Conservation (phyloP, 768 basidiomycete species). For the Boletus reticulatus region DNA sequence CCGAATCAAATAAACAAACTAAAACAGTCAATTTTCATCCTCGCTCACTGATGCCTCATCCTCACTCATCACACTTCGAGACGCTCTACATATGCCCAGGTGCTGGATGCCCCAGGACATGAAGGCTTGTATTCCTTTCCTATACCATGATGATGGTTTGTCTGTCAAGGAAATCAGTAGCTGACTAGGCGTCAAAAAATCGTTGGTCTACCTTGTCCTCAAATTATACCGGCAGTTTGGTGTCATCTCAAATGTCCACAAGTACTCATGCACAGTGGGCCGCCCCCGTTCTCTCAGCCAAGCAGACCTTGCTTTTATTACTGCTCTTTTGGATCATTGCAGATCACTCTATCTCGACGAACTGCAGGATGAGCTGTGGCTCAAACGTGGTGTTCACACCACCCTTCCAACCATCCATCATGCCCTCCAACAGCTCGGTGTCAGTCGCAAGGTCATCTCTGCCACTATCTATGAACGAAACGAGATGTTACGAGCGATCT, state of each 20-base stretch:
- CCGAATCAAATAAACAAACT: neutral
- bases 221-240: neutral
- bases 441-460: constrained; percentile 4
- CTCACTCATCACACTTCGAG: neutral
- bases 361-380: neutral
- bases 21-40: neutral
- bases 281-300: neutral
- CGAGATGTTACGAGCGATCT: neutral
- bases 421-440: neutral
- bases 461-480: constrained; percentile 5
- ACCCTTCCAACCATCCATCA: neutral
- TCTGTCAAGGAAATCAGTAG: neutral
- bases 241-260: neutral
- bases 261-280: neutral
- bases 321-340: neutral
- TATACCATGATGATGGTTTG: neutral
- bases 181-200: neutral
- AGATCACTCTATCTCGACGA: neutral
- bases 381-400: neutral
- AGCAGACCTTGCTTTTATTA: neutral
- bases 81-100: neutral
- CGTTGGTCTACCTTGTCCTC: neutral
- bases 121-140: neutral
- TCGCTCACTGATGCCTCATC: neutral
- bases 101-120: neutral